These are phyloP conservation scores for Ogataea parapolymorpha DNA, from an alignment of 805 yeast species.

Conservation along the genomic window DNA sequence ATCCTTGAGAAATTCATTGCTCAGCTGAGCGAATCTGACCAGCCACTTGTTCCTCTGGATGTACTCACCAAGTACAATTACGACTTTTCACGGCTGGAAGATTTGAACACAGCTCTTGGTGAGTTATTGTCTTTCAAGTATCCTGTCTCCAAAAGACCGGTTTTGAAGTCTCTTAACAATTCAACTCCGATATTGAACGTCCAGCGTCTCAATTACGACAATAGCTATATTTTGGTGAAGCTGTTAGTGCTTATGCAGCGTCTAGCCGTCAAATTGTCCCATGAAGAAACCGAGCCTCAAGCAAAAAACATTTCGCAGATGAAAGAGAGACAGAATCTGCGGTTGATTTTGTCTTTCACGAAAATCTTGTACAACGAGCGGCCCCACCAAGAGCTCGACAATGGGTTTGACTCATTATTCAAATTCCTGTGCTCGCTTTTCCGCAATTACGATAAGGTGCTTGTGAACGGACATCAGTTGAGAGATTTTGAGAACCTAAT, in stretches of 20 bases:
- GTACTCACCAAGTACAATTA: conserved; percentile 9
- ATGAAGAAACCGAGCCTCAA: conserved; percentile 26
- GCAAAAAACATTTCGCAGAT: conserved; percentile 21
- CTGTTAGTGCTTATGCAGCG: conserved; percentile 28
- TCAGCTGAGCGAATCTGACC: conserved; percentile 27
- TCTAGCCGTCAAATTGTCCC: conserved; percentile 21
- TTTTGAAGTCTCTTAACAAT: background rate
- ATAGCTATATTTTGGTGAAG: conserved; percentile 40
- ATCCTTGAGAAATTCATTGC: conserved; percentile 27
- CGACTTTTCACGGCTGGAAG: conserved; percentile 16
- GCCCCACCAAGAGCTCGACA: conserved; percentile 21
- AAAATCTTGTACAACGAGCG: conserved; percentile 29
- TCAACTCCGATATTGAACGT: conserved; percentile 11
- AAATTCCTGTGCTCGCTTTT: conserved; percentile 27
- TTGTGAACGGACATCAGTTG: conserved; percentile 15
- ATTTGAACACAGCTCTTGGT: conserved; percentile 19
- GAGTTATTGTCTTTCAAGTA: conserved; percentile 19
- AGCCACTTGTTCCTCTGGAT: conserved; percentile 29
- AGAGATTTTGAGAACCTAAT: conserved; percentile 25
- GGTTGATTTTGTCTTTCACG: conserved; percentile 32
- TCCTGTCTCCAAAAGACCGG: background rate
- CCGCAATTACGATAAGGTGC: conserved; percentile 21
- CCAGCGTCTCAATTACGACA: conserved; percentile 22
- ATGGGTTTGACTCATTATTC: conserved; percentile 32
- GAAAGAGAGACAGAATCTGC: conserved; percentile 28